Evolutionary conservation across 192 early-diverging fungal genomes (phyloP), one percentile per base, ranked within the genome.

Genomic region (Coemansia pectinata): DNA sequence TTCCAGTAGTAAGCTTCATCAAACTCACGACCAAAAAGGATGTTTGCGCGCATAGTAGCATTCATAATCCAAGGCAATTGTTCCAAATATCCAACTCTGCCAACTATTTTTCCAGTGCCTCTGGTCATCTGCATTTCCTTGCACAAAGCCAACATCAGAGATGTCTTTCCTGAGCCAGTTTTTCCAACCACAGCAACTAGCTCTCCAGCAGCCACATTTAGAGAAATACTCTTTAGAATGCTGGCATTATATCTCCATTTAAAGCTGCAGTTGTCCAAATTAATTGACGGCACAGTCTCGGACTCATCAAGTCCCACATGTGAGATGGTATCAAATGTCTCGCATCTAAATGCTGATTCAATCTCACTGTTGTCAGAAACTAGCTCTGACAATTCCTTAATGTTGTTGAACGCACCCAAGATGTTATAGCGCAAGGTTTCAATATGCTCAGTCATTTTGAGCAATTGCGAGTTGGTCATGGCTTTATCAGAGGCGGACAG

Each of bases 81-180:
- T 11, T 92, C 84, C 15, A 85, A 86, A 73, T 94, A 96, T 17
- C 90, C 90, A 15, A 95, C 77, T 5, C 74, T 79, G 8, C 91
- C 90, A 29, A 86, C 84, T n/a, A 91, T 78, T 1, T 70, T 65
- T 5, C 92, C 84, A 12, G 50, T n/a, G 19, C 65, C 65, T 45
- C 41, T 36, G 5, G 66, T 59, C 36, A 83, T 80, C 53, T 78
- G 85, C 82, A 92, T 91, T 63, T 94, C 93, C 9, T 92, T 91
- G 33, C 94, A 82, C 44, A 96, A 69, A 15, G 91, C 88, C 50
- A 86, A 88, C 1, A 96, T 71, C 5, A 96, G 76, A 0, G 91
- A 89, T 1, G 89, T 91, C 67, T 96, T 96, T 50, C 93, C 93
- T 21, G 83, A 77, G 8, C 92, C 94, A 21, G 94, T 91, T 0